A percentile compares a stretch with the other conserved stretches of the same genome.
Conservation (phyloP, 192 early-diverging fungal genomes). For the Backusella westeae region DNA sequence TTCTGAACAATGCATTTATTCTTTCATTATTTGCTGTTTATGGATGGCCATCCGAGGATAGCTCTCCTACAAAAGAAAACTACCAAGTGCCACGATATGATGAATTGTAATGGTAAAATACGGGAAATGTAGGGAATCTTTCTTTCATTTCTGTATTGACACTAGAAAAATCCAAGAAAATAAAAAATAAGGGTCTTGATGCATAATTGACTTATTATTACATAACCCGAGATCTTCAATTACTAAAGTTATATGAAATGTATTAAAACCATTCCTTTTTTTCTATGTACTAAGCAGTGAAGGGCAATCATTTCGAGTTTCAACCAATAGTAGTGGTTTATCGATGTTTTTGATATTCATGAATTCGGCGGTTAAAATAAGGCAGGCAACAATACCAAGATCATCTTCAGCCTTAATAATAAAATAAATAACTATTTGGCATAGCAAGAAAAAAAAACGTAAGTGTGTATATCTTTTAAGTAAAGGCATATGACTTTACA, state of each 20-base stretch:
- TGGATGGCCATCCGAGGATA: not conserved
- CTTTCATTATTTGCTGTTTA: not conserved
- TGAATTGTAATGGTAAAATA: not conserved
- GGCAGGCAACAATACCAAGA: not conserved
- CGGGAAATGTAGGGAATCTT: not conserved
- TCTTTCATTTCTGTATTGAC: not conserved
- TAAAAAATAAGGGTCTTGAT: not conserved
- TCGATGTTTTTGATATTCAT: not conserved
- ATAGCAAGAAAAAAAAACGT: not conserved
- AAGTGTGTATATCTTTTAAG: not conserved
- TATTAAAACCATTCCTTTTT: not conserved
- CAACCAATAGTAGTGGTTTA: not conserved
- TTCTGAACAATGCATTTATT: not conserved
- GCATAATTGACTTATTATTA: not conserved
- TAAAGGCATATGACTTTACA: not conserved
- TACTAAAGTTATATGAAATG: not conserved
- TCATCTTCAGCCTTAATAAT: not conserved
- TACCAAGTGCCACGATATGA: not conserved
- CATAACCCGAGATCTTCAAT: not conserved
- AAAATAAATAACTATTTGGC: not conserved
- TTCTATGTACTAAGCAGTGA: not conserved
- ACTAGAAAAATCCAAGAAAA: not conserved
- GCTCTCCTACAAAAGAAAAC: not conserved
- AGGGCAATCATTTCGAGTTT: not conserved
- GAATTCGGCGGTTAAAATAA: not conserved